phyloP scores from a whole-genome alignment of 805 yeast genomes.

The Candida xyloterini region DNA sequence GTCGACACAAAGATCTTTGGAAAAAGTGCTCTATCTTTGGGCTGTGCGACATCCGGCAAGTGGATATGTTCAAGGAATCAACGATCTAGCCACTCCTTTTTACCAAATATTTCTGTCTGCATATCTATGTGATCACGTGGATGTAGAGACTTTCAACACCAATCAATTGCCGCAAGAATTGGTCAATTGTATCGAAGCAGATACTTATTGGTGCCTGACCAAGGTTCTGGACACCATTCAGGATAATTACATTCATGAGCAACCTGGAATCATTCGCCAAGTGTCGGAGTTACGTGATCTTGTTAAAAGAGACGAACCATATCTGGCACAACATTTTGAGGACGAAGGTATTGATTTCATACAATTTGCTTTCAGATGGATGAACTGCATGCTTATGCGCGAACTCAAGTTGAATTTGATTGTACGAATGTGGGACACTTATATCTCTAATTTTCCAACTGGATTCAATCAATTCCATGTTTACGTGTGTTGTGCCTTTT shows the following conservation, averaged over 20 bases:
- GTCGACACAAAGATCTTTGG: constrained; percentile 74
- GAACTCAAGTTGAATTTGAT: constrained; percentile 77
- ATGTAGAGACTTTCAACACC: constrained; percentile 63
- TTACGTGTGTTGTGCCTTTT: constrained; percentile 95
- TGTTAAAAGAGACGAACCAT: constrained; percentile 75
- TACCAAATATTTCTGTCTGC: constrained; percentile 78
- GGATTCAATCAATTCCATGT: constrained; percentile 93
- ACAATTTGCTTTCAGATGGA: constrained; percentile 97
- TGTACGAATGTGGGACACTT: constrained; percentile 97
- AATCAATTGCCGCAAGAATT: constrained; percentile 54
- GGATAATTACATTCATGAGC: constrained; percentile 96
- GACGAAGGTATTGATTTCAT: constrained; percentile 87
- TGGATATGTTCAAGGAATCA: constrained; percentile 97
- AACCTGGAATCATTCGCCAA: constrained; percentile 94
- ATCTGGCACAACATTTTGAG: constrained; percentile 70
- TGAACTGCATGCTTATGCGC: constrained; percentile 96
- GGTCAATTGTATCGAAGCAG: constrained; percentile 79
- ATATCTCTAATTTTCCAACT: constrained; percentile 66
- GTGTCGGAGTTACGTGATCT: constrained; percentile 76
- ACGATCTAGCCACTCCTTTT: constrained; percentile 91
- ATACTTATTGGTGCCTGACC: constrained; percentile 94
- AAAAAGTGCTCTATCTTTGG: constrained; percentile 85
- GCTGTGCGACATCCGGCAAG: constrained; percentile 96
- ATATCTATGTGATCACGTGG: constrained; percentile 48
- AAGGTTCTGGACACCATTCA: constrained; percentile 90